Evolutionary conservation across 805 yeast species (phyloP).

Genomic region (Starmerella floricola): DNA sequence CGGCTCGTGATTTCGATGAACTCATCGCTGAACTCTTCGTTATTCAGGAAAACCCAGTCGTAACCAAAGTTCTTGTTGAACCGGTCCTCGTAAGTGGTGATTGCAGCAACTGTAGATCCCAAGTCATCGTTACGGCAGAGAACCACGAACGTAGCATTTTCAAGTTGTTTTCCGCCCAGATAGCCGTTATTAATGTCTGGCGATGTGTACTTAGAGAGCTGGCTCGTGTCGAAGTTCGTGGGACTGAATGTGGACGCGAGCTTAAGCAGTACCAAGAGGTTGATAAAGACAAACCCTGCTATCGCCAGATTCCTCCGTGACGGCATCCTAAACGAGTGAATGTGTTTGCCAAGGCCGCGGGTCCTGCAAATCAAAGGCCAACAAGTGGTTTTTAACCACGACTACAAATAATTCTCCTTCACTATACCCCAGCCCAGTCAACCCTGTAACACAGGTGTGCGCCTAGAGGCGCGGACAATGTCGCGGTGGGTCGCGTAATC

Average conservation of each 20-base stretch:
- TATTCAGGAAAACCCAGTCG: slow-evolving; percentile 84
- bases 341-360: background rate
- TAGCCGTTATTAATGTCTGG: background rate
- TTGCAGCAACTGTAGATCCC: slow-evolving; percentile 60
- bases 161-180: slow-evolving; percentile 24
- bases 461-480: too few relatives aligned
- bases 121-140: slow-evolving; percentile 72
- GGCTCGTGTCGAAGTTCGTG: background rate
- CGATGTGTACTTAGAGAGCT: background rate
- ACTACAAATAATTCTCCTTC: too few relatives aligned
- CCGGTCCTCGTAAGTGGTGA: slow-evolving; percentile 67
- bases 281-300: slow-evolving; percentile 6
- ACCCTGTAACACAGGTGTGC: too few relatives aligned
- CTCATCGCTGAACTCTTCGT: slow-evolving; percentile 56
- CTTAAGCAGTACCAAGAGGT: slow-evolving; percentile 8
- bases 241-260: slow-evolving; percentile 2
- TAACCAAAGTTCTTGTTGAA: slow-evolving; percentile 90
- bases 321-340: slow-evolving; percentile 29
- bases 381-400: too few relatives aligned
- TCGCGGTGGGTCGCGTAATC: too few relatives aligned
- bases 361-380: background rate
- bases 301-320: slow-evolving; percentile 32
- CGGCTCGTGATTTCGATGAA: slow-evolving; percentile 44
- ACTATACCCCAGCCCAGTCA: too few relatives aligned
- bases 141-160: slow-evolving; percentile 77